Evolutionary conservation across 2,329 filamentous ascomycete genomes (phyloP).

Genomic region (Sporothrix schenckii): DNA sequence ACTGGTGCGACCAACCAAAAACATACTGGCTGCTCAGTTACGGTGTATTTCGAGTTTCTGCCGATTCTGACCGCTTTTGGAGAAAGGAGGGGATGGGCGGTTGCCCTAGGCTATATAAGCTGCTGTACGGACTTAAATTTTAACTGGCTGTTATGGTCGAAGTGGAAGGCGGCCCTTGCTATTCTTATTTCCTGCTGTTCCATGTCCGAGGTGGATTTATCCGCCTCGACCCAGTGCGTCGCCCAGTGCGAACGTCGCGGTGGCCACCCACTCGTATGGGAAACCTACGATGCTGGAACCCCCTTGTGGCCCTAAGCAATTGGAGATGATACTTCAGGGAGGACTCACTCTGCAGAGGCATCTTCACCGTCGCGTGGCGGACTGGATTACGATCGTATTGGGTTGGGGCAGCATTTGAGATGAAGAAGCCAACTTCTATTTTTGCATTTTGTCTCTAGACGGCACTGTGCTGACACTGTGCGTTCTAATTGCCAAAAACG

Average conservation of each 20-base stretch:
- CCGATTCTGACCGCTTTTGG: constrained; percentile 20
- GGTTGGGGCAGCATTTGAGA: constrained; percentile 61
- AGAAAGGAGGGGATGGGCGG: neutral
- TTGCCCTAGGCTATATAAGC: constrained; percentile 28
- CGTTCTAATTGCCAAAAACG: neutral
- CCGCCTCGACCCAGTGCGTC: constrained; percentile 51
- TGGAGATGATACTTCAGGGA: constrained; percentile 69
- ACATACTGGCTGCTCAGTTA: neutral
- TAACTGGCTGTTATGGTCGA: constrained; percentile 37
- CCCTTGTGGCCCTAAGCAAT: constrained; percentile 63
- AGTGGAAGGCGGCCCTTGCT: constrained; percentile 45
- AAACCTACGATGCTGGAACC: constrained; percentile 64
- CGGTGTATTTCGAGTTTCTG: constrained; percentile 14
- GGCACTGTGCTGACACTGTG: constrained; percentile 3
- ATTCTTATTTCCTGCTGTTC: constrained; percentile 53
- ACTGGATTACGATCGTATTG: constrained; percentile 67
- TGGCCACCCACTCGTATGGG: constrained; percentile 67
- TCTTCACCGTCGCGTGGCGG: constrained; percentile 72
- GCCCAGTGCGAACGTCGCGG: constrained; percentile 71
- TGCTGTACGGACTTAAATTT: neutral
- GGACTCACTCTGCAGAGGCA: constrained; percentile 72
- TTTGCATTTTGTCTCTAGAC: constrained; percentile 32
- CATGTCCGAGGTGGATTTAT: constrained; percentile 54
- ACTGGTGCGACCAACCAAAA: neutral
- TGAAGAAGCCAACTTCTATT: constrained; percentile 55